A percentile compares a stretch with the other conserved stretches of the same genome.
Evolutionary conservation across 495 filamentous ascomycete genomes (phyloP).

Genomic region (Bathelium albidoporum): DNA sequence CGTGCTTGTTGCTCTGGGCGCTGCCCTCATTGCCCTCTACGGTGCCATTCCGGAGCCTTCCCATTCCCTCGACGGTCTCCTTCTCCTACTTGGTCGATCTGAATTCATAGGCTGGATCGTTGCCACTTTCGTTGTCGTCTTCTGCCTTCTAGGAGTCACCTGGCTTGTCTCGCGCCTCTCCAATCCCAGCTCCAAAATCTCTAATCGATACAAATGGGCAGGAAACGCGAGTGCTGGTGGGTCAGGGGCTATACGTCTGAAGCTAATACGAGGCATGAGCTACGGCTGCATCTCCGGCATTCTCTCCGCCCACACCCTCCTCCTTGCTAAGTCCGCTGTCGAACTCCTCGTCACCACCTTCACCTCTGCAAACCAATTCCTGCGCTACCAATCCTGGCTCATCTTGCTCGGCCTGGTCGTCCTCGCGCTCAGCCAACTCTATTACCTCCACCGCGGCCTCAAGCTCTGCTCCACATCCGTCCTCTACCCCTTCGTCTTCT

Average conservation of each 20-base stretch:
- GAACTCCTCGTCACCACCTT: constrained; percentile 92
- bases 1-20: constrained; percentile 73
- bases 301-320: constrained; percentile 81
- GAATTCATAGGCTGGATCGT: constrained; percentile 91
- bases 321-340: constrained; percentile 93
- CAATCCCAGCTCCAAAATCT: constrained; percentile 41
- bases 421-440: constrained; percentile 83
- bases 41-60: constrained; percentile 93
- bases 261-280: constrained; percentile 75
- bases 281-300: constrained; percentile 80
- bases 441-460: constrained; percentile 86
- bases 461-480: constrained; percentile 93
- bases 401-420: constrained; percentile 73
- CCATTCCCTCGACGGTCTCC: constrained; percentile 72
- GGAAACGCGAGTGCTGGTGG: not conserved
- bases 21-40: constrained; percentile 82
- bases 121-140: constrained; percentile 60
- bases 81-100: constrained; percentile 59
- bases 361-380: constrained; percentile 81
- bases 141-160: constrained; percentile 53
- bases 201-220: not conserved
- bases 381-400: constrained; percentile 93
- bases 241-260: constrained; percentile 42
- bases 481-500: constrained; percentile 96
- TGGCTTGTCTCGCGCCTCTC: constrained; percentile 42